Base-by-base conservation (phyloP, 2,329 filamentous ascomycete species). In the Plectosphaerella cucumerina region DNA sequence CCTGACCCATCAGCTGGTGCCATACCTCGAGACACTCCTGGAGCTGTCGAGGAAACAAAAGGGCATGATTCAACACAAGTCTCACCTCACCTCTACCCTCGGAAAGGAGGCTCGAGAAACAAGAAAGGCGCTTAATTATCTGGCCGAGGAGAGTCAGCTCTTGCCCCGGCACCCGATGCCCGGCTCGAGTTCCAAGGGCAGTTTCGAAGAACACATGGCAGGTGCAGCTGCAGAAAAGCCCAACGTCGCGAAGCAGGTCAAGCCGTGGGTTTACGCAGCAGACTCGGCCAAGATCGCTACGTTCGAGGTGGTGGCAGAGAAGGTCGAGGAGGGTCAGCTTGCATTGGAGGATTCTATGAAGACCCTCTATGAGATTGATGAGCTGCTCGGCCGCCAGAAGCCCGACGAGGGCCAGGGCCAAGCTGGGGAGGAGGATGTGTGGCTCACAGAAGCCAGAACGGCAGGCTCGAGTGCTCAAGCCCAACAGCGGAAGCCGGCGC, bases 91-190 rank as follows among this genome's bases (percentile, higher is more conserved):
- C 52, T 61, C 70, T 15, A 62, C 70, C 15, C 65, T 87, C 12
- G 62, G 72, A 18, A 78, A 73, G 54, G 75, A 83, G 55, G 68
- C 72, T 20, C 76, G 77, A 53, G 76, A 81, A 11, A 71, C 72
- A 14, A 68, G 70, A 48, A 75, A 80, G 60, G 62, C 68, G 2
- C 66, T 86, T 8, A 73, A 75, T 46, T 79, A 76, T 51, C 68
- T 86, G 3, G 73, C 76, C 11, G 78, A 86, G 46, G 82, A 86
- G 60, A 86, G 83, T 58, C 81, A 84, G 55, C 67, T 87, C 15
- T 71, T 87, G 12, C 76, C 76, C 2, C 66, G 70, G 9, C 73
- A 83, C 55, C 74, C 79, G 1, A 65, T 72, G 57, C 70, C 73
- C 3, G 63, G 60, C 18, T 60, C 62, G 3, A 51, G 53, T 6